phyloP scores from a whole-genome alignment of 1,139 yeast genomes.

The Pichia sp. region DNA sequence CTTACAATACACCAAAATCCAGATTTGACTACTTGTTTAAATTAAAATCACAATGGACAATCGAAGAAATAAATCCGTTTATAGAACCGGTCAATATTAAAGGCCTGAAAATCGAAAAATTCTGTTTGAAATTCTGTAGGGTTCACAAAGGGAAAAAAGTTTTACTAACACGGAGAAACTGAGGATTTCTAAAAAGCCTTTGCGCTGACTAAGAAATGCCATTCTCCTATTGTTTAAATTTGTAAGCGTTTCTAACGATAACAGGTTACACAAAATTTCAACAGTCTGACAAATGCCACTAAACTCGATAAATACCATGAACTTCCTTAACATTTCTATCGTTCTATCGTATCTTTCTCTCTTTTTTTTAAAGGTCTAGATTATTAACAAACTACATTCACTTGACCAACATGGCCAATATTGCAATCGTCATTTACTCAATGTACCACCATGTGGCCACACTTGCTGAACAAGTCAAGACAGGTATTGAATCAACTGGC shows the following conservation, averaged over 20 bases:
- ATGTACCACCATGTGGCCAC: conserved; percentile 42
- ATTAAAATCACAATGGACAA: conserved; percentile 59
- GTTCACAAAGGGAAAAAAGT: conserved; percentile 4
- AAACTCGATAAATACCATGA: background rate
- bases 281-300: background rate
- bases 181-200: background rate
- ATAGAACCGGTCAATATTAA: conserved; percentile 49
- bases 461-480: conserved; percentile 38
- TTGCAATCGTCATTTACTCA: conserved; percentile 40
- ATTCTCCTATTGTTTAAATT: background rate
- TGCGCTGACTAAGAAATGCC: background rate
- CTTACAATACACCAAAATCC: conserved; percentile 40
- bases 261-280: no score
- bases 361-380: background rate
- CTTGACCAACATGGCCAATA: conserved; percentile 15
- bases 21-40: conserved; percentile 60
- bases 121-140: conserved; percentile 65
- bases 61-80: conserved; percentile 68
- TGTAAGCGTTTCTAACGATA: background rate
- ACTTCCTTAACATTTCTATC: background rate
- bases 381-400: background rate
- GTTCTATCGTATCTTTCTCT: background rate
- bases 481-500: conserved; percentile 38
- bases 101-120: conserved; percentile 57
- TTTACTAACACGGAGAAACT: background rate